Evolutionary conservation across 306 rosid genomes (phyloP), one percentile per base, ranked within the genome.

Genomic region (Vigna reflexopilosa): DNA sequence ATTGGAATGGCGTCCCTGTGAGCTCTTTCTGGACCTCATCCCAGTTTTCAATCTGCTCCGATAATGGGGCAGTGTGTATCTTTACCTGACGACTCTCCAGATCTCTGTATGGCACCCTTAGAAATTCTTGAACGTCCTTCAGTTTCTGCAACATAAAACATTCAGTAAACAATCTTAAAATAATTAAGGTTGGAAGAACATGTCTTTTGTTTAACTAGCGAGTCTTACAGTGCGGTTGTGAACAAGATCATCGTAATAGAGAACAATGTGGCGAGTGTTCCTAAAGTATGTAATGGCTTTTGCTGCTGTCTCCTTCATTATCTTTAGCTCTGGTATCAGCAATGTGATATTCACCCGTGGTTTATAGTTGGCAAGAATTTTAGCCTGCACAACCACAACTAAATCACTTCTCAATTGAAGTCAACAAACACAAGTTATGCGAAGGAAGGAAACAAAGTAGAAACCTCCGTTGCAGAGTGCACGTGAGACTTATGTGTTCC

Each of bases 401-500:
- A 3, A 50, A 72, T 82, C 56, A 68, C 19, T 16, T 83, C 20
- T 34, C 9, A 76, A 47, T 28, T 34, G 13, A 76, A 54, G 42
- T 19, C 55, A 62, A 67, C 38, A 34, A 30, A 0, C 13, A 8
- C 16, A 15, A 7, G 57, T 12, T 61, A 52, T 72, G 36, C 20
- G 1, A 14, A 48, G 52, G 14, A 9, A 22, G n/a, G 3, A 16
- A 34, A 32, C 2, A 20, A 19, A 28, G 17, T 55, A 67, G 51
- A 71, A 40, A 87, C 92, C 89, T 91, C 92, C 17, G 14, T 0
- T 6, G 72, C 17, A 47, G 91, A 91, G 44, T 89, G 91, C 30
- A 86, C 91, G 44, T 91, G 97, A 74, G 93, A 85, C 81, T 89
- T 88, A 72, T 91, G 93, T 22, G 90, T 89, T 56, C 97, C 93